These are phyloP conservation scores for Cladosporium sp. DNA, from an alignment of 2,329 filamentous ascomycete genomes.

Conservation along the genomic window DNA sequence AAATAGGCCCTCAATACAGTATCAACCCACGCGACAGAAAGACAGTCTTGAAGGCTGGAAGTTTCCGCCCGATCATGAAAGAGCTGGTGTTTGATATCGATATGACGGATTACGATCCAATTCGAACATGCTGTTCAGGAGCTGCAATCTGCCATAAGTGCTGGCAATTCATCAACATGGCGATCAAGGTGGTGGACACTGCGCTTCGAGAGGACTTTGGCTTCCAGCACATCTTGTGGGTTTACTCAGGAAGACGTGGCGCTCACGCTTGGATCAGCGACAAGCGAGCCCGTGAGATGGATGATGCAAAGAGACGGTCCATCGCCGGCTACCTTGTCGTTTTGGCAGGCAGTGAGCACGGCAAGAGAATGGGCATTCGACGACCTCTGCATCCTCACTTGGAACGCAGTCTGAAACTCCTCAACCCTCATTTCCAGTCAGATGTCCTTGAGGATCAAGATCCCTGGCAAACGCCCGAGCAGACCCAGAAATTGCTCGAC, in stretches of 20 bases:
- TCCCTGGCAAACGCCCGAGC: constrained; percentile 72
- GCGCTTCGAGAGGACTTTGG: constrained; percentile 92
- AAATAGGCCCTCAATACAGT: constrained; percentile 96
- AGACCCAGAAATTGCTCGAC: constrained; percentile 75
- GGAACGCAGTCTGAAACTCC: constrained; percentile 77
- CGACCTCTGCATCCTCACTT: constrained; percentile 90
- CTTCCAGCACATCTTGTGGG: constrained; percentile 96
- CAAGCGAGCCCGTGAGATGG: constrained; percentile 76
- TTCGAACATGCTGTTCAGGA: constrained; percentile 90
- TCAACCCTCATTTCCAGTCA: constrained; percentile 79
- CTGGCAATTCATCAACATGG: constrained; percentile 98
- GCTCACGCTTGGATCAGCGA: constrained; percentile 99
- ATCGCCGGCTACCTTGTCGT: constrained; percentile 90
- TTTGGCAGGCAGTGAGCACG: constrained; percentile 80
- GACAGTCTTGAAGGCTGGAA: constrained; percentile 72
- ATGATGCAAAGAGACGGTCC: constrained; percentile 80
- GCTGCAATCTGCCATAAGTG: constrained; percentile 92
- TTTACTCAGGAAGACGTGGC: constrained; percentile 94
- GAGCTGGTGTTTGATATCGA: constrained; percentile 99
- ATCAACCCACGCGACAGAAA: constrained; percentile 94
- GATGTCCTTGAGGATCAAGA: constrained; percentile 84
- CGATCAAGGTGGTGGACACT: constrained; percentile 86
- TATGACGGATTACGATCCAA: constrained; percentile 97
- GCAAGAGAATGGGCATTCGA: constrained; percentile 82
- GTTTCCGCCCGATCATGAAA: constrained; percentile 85